These are phyloP conservation scores for Candida cerambycidarum DNA, from an alignment of 805 yeast species.

Conservation along the genomic window DNA sequence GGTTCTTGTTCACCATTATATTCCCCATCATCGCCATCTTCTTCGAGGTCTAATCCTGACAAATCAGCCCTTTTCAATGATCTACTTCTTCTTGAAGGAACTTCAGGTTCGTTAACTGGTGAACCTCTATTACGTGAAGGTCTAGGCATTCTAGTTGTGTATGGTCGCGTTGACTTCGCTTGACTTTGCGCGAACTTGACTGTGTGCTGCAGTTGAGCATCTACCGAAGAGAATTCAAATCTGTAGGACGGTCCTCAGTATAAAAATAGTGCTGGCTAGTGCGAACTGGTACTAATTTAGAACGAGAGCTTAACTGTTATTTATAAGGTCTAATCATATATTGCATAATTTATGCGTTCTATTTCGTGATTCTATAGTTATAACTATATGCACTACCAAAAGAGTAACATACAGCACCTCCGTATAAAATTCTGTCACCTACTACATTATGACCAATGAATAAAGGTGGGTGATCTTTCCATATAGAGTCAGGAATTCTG, in stretches of 20 bases:
- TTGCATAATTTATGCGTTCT: no score
- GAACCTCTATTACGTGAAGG: slow-evolving; percentile 8
- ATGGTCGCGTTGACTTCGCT: slow-evolving; percentile 1
- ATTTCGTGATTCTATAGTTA: slow-evolving; percentile 8
- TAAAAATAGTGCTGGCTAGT: no score
- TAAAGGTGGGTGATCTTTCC: slow-evolving; percentile 47
- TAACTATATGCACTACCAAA: slow-evolving; percentile 55
- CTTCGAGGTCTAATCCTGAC: slow-evolving; percentile 21
- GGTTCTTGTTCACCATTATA: slow-evolving; percentile 19
- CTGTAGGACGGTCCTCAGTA: no score
- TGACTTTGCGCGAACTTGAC: no score
- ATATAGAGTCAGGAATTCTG: slow-evolving; percentile 18
- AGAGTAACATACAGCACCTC: slow-evolving; percentile 83
- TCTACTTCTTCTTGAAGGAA: slow-evolving; percentile 9
- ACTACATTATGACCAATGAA: slow-evolving; percentile 54
- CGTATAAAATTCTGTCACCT: slow-evolving; percentile 27
- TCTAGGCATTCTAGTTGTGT: no score
- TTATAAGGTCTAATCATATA: no score
- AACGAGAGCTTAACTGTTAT: no score
- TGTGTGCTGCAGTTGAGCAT: no score
- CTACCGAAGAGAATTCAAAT: no score
- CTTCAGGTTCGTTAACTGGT: not conserved
- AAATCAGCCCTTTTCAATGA: slow-evolving; percentile 12
- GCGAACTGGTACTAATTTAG: no score
- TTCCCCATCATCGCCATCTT: slow-evolving; percentile 16